Conservation (phyloP, 2,329 filamentous ascomycete genomes). For the Magnaporthales sp. region DNA sequence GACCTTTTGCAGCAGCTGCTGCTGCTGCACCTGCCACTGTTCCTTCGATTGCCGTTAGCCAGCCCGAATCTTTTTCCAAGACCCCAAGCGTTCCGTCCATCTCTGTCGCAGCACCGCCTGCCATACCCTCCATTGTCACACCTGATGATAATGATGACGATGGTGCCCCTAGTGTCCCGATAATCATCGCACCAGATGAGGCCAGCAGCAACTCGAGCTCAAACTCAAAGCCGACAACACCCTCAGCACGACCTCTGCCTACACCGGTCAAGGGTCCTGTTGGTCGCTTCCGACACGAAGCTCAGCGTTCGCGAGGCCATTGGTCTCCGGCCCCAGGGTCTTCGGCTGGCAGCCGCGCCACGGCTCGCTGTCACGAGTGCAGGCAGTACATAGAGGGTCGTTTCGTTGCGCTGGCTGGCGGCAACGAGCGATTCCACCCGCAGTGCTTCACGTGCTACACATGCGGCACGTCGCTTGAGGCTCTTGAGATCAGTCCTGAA, state of each 20-base stretch:
- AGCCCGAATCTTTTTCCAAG: not conserved
- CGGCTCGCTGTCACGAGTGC: conserved; percentile 78
- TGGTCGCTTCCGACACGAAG: conserved; percentile 15
- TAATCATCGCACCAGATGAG: conserved; percentile 28
- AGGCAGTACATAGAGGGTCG: conserved; percentile 78
- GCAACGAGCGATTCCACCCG: conserved; percentile 70
- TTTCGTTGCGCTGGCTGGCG: conserved; percentile 73
- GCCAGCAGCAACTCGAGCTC: conserved; percentile 13
- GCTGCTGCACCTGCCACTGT: conserved; percentile 15
- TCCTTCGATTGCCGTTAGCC: conserved; percentile 40
- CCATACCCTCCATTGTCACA: conserved; percentile 33
- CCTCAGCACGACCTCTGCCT: conserved; percentile 36
- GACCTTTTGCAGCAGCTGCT: not conserved
- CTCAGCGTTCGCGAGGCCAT: conserved; percentile 37
- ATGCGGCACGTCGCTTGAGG: conserved; percentile 82
- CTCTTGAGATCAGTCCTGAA: conserved; percentile 92
- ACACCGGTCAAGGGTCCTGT: conserved; percentile 29
- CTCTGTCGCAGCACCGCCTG: conserved; percentile 21
- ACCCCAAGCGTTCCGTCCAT: conserved; percentile 18
- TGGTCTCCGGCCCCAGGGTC: conserved; percentile 48
- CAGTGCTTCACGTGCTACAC: conserved; percentile 86
- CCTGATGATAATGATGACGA: conserved; percentile 27
- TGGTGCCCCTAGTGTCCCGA: conserved; percentile 25
- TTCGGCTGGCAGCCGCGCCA: conserved; percentile 39
- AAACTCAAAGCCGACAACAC: conserved; percentile 17